Evolutionary conservation across 208 protist genomes (phyloP).

Genomic region (Jaenimonas drosophilae): DNA sequence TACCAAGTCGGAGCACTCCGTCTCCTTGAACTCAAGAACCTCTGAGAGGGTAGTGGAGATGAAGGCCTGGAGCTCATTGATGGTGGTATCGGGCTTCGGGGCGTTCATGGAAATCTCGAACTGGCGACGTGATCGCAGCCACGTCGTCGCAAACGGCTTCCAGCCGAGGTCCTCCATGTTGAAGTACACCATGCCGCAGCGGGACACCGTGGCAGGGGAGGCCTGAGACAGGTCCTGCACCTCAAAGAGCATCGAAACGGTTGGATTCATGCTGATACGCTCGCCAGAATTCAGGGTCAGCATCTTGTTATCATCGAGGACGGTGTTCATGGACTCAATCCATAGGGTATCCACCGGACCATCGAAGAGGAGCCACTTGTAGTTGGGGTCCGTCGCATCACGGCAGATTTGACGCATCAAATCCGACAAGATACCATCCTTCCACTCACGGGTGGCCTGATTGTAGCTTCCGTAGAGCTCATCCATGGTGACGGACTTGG

Average conservation of each 20-base stretch:
- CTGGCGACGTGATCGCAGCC: conserved; percentile 81
- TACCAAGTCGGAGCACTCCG: conserved; percentile 88
- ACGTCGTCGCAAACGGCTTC: conserved; percentile 91
- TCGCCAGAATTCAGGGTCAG: conserved; percentile 98
- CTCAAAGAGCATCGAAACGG: conserved; percentile 98
- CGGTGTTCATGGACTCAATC: conserved; percentile 99
- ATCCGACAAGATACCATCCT: conserved; percentile 95
- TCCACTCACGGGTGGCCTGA: conserved; percentile 95
- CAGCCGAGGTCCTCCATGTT: conserved; percentile 92
- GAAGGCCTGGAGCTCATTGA: conserved; percentile 76
- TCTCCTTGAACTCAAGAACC: conserved; percentile 68
- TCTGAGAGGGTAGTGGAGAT: conserved; percentile 75
- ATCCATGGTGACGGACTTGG: conserved; percentile 95
- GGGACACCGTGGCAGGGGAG: conserved; percentile 98
- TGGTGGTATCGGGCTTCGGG: conserved; percentile 83
- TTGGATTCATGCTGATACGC: conserved; percentile 94
- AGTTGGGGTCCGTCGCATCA: conserved; percentile 83
- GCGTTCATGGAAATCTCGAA: conserved; percentile 86
- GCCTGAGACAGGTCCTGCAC: conserved; percentile 96
- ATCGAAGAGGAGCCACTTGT: conserved; percentile 98
- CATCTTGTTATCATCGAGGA: conserved; percentile 99
- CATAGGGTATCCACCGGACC: conserved; percentile 98
- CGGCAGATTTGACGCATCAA: conserved; percentile 92
- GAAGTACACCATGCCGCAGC: conserved; percentile 98
- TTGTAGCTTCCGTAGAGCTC: conserved; percentile 98